Evolutionary conservation across 176 grass and related monocot genomes (phyloP).

Genomic region (Avena atlantica): DNA sequence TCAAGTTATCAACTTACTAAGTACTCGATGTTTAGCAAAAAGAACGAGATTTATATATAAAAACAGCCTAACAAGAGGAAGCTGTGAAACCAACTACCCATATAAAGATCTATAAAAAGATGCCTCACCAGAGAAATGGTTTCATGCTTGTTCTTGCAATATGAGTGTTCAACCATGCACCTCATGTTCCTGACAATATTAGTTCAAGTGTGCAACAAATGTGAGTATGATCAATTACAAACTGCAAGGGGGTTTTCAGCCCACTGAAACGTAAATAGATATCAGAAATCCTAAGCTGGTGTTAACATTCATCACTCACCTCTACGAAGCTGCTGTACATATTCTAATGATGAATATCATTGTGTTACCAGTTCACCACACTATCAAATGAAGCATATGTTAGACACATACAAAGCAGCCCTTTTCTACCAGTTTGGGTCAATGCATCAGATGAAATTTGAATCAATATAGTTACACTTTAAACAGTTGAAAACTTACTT

Average conservation of each 20-base stretch:
- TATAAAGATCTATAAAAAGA: no score
- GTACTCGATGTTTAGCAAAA: neutral
- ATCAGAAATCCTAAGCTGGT: neutral
- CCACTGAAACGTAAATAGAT: neutral
- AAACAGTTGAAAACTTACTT: slow-evolving; percentile 30
- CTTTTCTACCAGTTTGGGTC: neutral
- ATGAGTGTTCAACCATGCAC: neutral
- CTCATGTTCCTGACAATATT: neutral
- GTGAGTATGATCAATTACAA: neutral
- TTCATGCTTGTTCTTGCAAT: neutral
- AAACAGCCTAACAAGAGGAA: neutral
- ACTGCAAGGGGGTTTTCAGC: neutral
- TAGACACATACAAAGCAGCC: neutral
- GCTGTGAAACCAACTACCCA: neutral
- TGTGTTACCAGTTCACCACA: neutral
- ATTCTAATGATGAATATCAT: no score
- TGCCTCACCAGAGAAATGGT: neutral
- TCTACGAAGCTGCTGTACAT: neutral
- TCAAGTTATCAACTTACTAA: no score
- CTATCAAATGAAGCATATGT: slow-evolving; percentile 17
- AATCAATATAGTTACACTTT: neutral
- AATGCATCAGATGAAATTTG: neutral
- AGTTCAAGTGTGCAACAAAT: neutral
- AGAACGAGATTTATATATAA: neutral
- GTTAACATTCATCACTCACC: neutral